Evolutionary conservation across 1,284 basidiomycete species (phyloP), one percentile per base, ranked within the genome.

Genomic region (Inonotus hispidus): DNA sequence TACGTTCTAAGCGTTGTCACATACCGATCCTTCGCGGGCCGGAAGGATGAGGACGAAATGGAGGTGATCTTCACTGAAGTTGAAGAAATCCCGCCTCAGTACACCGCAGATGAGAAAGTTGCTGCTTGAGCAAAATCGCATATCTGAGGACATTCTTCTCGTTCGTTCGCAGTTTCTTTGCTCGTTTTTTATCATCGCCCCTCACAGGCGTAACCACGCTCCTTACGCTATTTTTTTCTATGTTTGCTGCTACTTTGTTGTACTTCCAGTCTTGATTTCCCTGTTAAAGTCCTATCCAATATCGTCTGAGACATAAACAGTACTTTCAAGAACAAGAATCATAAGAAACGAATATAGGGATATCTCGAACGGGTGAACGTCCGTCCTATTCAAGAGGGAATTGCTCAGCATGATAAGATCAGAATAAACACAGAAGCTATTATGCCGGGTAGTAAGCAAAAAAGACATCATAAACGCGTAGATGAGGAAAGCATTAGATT

Each of bases 1-100:
- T 92, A 80, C 79, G 88, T 91, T 64, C 70, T 90, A 65, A 70
- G 76, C 37, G 74, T 91, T 63, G 72, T 92, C 64, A 67, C 77
- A 38, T 80, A 77, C 65, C 85, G 89, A 66, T 70, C 80, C 38
- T 64, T 85, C 71, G 37, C 54, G 29, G 59, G 63, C 49, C 63
- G 61, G 3, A 77, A 81, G 27, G 65, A 71, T 38, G 68, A 69
- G 53, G 70, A 67, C 53, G 71, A 73, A 39, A 63, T 66, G 52
- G 76, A 78, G 66, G 65, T 74, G 53, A 65, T 76, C 25, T 72
- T 75, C 56, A 72, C 72, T 23, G 73, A 70, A 32, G 66, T 69
- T 14, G 66, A 67, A 53, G 63, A 65, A 19, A 35, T 63, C 25
- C 62, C 62, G 13, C 67, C 67, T 19, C 65, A 65, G 13, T 62